Percentiles rank a stretch among this genome's conserved stretches.
phyloP scores from a whole-genome alignment of 2,329 filamentous ascomycete species.

The Arthrobotrys musiformis region DNA sequence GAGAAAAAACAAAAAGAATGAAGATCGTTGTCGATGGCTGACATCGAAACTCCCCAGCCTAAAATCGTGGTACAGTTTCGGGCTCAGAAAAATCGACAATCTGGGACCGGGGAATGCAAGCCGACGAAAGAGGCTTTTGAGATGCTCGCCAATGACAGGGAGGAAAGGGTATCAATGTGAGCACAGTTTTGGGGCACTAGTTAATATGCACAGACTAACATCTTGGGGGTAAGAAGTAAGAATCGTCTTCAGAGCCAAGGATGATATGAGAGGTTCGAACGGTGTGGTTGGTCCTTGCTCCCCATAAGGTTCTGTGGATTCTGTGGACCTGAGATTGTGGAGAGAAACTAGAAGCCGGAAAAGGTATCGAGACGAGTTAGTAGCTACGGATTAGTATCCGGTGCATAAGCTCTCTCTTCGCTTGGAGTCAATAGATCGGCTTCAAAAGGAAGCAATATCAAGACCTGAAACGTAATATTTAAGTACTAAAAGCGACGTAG shows the following conservation, averaged over 20 bases:
- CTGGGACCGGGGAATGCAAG: conserved; percentile 55
- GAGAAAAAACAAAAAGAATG: conserved; percentile 7
- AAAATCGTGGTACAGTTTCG: conserved; percentile 44
- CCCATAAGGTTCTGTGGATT: conserved; percentile 31
- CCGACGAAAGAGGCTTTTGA: conserved; percentile 40
- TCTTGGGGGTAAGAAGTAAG: conserved; percentile 21
- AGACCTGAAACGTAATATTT: conserved; percentile 50
- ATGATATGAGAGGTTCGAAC: conserved; percentile 29
- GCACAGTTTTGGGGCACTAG: conserved; percentile 27
- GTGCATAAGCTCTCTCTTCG: conserved; percentile 40
- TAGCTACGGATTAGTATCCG: conserved; percentile 12
- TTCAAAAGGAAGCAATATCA: conserved; percentile 34
- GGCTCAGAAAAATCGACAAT: conserved; percentile 34
- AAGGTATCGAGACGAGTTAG: conserved; percentile 11
- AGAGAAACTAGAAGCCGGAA: conserved; percentile 13
- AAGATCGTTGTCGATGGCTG: conserved; percentile 11
- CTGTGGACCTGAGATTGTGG: conserved; percentile 21
- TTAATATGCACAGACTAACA: conserved; percentile 47
- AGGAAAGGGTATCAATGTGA: conserved; percentile 31
- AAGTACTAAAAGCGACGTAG: conserved; percentile 28
- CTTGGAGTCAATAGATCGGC: conserved; percentile 18
- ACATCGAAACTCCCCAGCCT: conserved; percentile 35
- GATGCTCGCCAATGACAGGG: conserved; percentile 33
- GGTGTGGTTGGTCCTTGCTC: conserved; percentile 42
- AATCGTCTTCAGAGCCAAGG: conserved; percentile 29